Conservation (phyloP, 2,329 filamentous ascomycete genomes). For the Cephalotrichum gorgonifer region DNA sequence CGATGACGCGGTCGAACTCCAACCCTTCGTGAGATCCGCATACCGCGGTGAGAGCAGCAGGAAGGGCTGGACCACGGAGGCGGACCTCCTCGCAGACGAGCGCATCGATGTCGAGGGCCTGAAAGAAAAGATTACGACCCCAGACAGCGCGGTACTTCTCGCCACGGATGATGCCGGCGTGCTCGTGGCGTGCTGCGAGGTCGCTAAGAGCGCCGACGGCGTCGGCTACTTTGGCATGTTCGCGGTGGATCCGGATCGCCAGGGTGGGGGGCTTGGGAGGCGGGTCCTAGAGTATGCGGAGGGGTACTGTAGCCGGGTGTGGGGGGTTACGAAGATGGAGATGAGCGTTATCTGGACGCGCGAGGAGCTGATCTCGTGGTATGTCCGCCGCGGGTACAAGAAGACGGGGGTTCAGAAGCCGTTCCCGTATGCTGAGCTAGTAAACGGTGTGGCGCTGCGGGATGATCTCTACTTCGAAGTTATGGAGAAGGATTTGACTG, state of each 20-base stretch:
- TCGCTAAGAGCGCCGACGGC: constrained; percentile 17
- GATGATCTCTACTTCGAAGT: constrained; percentile 33
- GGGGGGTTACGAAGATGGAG: constrained; percentile 24
- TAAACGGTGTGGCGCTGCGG: constrained; percentile 22
- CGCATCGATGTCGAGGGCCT: constrained; percentile 29
- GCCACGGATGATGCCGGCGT: constrained; percentile 17
- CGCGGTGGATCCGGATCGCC: constrained; percentile 30
- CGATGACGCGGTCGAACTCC: constrained; percentile 19
- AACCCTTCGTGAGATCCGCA: constrained; percentile 28
- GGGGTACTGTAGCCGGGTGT: constrained; percentile 19
- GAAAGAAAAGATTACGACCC: constrained; percentile 26
- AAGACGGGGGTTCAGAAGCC: constrained; percentile 25
- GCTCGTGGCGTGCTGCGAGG: constrained; percentile 33
- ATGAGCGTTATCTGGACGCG: constrained; percentile 33
- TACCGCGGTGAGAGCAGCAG: constrained; percentile 31
- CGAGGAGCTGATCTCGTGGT: constrained; percentile 34
- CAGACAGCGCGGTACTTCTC: constrained; percentile 24
- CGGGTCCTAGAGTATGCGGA: constrained; percentile 30
- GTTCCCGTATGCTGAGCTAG: constrained; percentile 30
- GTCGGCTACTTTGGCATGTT: constrained; percentile 36
- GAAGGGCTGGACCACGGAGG: constrained; percentile 36
- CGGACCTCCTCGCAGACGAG: constrained; percentile 29
- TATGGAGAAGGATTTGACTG: constrained; percentile 23
- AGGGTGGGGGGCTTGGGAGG: constrained; percentile 32
- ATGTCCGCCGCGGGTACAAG: constrained; percentile 29